These are phyloP conservation scores for Alnus glutinosa DNA, from an alignment of 306 rosid genomes.

Conservation along the genomic window DNA sequence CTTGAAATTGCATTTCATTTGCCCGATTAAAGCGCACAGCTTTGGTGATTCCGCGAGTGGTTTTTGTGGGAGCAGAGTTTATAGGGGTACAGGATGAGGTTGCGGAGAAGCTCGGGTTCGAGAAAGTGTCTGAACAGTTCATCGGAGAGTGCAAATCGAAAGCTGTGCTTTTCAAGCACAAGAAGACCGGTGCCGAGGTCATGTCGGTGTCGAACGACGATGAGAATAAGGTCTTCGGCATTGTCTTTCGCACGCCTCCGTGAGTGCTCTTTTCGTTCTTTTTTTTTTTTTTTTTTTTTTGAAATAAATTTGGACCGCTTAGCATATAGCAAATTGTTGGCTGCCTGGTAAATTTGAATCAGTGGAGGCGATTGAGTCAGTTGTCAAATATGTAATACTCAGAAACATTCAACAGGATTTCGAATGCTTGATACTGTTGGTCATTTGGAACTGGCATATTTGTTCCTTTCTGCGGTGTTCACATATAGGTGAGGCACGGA, in stretches of 20 bases:
- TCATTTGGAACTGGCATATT: too few relatives aligned
- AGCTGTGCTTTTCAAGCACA: conserved; percentile 76
- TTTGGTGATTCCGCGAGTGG: neutral
- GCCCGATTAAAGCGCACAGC: neutral
- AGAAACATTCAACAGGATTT: neutral
- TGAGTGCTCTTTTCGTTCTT: conserved; percentile 31
- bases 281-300: neutral
- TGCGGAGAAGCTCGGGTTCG: conserved; percentile 67
- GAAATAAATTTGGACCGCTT: too few relatives aligned
- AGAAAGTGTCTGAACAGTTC: conserved; percentile 79
- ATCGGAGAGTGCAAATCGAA: conserved; percentile 87
- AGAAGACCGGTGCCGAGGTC: conserved; percentile 84
- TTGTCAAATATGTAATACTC: neutral
- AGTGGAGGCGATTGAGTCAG: neutral
- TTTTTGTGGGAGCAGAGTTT: conserved; percentile 40
- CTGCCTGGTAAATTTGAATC: neutral
- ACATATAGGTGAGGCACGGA: too few relatives aligned
- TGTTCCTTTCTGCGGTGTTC: too few relatives aligned
- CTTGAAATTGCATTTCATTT: neutral
- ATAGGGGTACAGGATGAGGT: conserved; percentile 57
- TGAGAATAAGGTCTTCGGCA: conserved; percentile 95
- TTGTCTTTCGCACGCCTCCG: conserved; percentile 98
- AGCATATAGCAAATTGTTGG: too few relatives aligned
- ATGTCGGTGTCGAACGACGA: conserved; percentile 87
- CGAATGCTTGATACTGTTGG: too few relatives aligned